These are phyloP conservation scores for Zymoseptoria brevis DNA, from an alignment of 2,329 filamentous ascomycete genomes.

Conservation along the genomic window DNA sequence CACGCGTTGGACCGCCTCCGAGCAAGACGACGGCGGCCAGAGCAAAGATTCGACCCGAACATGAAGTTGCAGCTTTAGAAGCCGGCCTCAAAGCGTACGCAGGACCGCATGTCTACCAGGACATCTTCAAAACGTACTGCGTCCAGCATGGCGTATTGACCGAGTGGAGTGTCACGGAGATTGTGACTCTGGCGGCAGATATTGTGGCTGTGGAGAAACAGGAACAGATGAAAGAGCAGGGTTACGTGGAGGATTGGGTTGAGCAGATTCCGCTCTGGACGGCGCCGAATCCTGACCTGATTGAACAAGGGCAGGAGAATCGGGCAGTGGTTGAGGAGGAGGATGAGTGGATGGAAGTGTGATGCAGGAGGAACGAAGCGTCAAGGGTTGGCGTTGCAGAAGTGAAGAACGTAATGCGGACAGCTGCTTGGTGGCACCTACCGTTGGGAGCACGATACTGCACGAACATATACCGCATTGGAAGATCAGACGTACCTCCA, in stretches of 20 bases:
- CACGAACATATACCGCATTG: neutral
- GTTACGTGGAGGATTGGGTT: conserved; percentile 21
- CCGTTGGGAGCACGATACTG: neutral
- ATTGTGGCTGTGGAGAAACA: conserved; percentile 13
- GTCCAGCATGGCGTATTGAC: conserved; percentile 11
- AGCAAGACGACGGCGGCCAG: conserved; percentile 12
- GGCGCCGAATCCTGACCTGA: neutral
- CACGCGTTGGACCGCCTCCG: conserved; percentile 24
- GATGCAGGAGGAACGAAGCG: neutral
- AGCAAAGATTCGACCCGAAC: conserved; percentile 25
- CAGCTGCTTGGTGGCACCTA: neutral
- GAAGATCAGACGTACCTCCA: neutral
- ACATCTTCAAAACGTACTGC: conserved; percentile 23
- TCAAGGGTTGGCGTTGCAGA: neutral
- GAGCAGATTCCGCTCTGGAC: conserved; percentile 20
- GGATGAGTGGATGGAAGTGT: neutral
- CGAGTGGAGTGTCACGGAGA: conserved; percentile 27
- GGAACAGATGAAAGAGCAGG: conserved; percentile 3
- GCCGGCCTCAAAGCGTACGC: conserved; percentile 18
- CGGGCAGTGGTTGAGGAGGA: neutral
- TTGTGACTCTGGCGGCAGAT: conserved; percentile 23
- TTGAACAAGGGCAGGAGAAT: neutral
- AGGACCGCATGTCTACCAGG: conserved; percentile 20
- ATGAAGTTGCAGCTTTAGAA: conserved; percentile 27
- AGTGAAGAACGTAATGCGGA: neutral